phyloP scores from a whole-genome alignment of 2,329 filamentous ascomycete species.

The Calonectria hawksworthii region DNA sequence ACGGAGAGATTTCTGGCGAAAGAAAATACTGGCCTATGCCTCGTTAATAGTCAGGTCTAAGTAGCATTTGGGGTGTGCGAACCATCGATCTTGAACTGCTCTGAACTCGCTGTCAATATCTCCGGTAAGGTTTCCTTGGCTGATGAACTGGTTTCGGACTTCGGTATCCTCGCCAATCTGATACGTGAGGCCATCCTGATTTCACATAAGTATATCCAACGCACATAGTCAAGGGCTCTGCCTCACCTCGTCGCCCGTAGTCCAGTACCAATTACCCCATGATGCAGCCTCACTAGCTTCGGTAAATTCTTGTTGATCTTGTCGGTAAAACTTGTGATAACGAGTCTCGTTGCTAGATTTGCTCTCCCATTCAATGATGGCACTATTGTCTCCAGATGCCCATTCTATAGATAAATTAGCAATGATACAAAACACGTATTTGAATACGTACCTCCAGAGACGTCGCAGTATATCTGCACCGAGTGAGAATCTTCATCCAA shows the following conservation, averaged over 20 bases:
- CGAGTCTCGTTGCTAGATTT: conserved; percentile 63
- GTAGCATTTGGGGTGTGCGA: not conserved
- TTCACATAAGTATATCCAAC: not conserved
- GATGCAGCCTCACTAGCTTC: conserved; percentile 80
- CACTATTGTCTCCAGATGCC: conserved; percentile 72
- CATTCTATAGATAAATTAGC: conserved; percentile 68
- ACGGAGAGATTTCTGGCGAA: conserved; percentile 74
- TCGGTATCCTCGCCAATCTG: conserved; percentile 76
- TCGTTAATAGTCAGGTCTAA: not conserved
- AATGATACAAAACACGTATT: not conserved
- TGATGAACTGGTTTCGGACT: conserved; percentile 77
- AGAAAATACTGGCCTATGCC: conserved; percentile 77
- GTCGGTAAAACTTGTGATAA: conserved; percentile 75
- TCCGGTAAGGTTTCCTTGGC: conserved; percentile 73
- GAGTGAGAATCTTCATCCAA: conserved; percentile 73
- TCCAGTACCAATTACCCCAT: conserved; percentile 87
- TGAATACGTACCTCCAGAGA: conserved; percentile 57
- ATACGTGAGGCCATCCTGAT: conserved; percentile 65
- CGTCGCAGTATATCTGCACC: conserved; percentile 80
- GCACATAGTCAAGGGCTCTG: too few species aligned
- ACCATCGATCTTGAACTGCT: conserved; percentile 57
- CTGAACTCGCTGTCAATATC: conserved; percentile 74
- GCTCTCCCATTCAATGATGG: conserved; percentile 74
- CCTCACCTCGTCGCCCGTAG: conserved; percentile 54
- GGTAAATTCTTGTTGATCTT: conserved; percentile 74